phyloP scores from a whole-genome alignment of 306 rosid genomes.

The Malus asiatica region DNA sequence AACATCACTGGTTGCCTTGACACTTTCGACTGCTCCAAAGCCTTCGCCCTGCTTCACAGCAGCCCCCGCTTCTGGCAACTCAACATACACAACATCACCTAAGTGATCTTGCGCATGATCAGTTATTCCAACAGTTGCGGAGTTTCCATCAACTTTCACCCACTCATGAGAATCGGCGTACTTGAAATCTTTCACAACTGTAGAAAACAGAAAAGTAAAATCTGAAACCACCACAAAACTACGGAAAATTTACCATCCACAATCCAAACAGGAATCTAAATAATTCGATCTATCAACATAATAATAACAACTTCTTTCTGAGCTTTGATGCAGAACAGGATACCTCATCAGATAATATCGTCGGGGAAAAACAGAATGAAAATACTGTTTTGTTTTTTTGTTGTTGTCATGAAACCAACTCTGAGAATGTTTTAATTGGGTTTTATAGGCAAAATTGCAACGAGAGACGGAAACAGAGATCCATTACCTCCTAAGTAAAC shows the following conservation, averaged over 20 bases:
- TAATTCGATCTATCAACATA: not conserved
- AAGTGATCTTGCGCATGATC: slow-evolving; percentile 97
- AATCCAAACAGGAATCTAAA: not conserved
- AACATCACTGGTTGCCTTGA: slow-evolving; percentile 91
- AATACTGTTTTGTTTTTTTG: not conserved
- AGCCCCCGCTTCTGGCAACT: slow-evolving; percentile 72
- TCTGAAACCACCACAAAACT: not conserved
- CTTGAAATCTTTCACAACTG: slow-evolving; percentile 75
- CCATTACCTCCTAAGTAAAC: not conserved
- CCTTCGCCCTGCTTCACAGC: slow-evolving; percentile 52
- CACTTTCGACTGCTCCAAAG: slow-evolving; percentile 96
- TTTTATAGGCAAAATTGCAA: not conserved
- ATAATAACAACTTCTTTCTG: not conserved
- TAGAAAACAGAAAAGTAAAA: slow-evolving; percentile 9
- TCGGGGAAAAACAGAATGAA: not conserved
- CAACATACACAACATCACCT: slow-evolving; percentile 93
- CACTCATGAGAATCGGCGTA: slow-evolving; percentile 83
- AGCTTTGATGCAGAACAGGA: not conserved
- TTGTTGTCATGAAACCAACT: not conserved
- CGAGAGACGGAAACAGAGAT: not conserved
- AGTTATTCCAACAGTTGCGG: slow-evolving; percentile 75
- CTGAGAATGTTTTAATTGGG: not conserved
- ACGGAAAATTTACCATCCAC: not conserved
- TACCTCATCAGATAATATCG: not conserved
- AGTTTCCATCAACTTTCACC: slow-evolving; percentile 76